Base-by-base conservation (phyloP, 257 asterid species). In the Pogostemon cablin region DNA sequence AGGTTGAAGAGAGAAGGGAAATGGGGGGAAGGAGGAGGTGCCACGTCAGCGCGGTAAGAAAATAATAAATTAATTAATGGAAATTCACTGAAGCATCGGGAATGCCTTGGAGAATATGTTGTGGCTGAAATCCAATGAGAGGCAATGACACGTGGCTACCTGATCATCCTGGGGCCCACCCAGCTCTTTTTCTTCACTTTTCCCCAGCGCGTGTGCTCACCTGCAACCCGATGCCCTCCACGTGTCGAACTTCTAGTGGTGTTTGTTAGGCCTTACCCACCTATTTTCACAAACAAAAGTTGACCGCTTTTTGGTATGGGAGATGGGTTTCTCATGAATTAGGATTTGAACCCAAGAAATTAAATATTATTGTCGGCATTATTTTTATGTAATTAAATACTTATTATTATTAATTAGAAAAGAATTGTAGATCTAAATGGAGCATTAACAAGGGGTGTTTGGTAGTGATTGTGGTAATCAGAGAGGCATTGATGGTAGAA, bases 71-170 rank as follows among this genome's bases (percentile, higher is more conserved):
- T 4, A 11, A 39, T 44, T 3, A 47, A 3, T 4, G 34, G 5
- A 54, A 54, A 52, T 40, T 4, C n/a, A 46, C 65, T 65, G 83
- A 84, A 84, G 61, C 58, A 68, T 73, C 87, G 83, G 82, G 85
- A 87, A 78, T 75, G 72, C 60, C 40, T 43, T 67, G 71, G 83
- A 25, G 32, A 12, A 50, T 6, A 25, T 82, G 83, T 75, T 82
- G 96, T 87, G 93, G 96, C 84, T 85, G 76, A 59, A 59, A 80
- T 75, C 82, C 37, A 85, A 85, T 56, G 82, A 75, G 72, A 62
- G 48, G 53, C 43, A n/a, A 49, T 4, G 68, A 83, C 90, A 89
- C 88, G 88, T 87, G 96, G 86, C 72, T 25, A 79, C 59, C 64
- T 59, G 71, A 59, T 4, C 65, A 32, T 42, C 25, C 32, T 25